phyloP scores from a whole-genome alignment of 768 basidiomycete genomes.

The Auricularia cornea region DNA sequence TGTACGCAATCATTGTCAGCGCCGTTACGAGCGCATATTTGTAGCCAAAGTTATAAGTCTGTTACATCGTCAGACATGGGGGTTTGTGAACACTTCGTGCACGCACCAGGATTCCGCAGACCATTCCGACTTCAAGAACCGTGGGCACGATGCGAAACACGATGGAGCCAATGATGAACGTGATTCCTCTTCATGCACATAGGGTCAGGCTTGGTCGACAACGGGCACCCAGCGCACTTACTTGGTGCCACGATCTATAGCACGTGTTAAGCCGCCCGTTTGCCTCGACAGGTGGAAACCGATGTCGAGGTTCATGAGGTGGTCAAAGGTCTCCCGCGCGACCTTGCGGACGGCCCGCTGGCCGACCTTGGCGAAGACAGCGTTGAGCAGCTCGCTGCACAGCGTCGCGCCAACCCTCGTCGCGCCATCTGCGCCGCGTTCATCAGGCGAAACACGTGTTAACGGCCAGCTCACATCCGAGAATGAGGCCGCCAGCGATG shows the following conservation, averaged over 20 bases:
- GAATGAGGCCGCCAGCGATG: slow-evolving; percentile 78
- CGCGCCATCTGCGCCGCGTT: slow-evolving; percentile 58
- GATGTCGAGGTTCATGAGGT: slow-evolving; percentile 83
- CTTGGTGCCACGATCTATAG: slow-evolving; percentile 98
- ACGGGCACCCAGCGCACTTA: slow-evolving; percentile 29
- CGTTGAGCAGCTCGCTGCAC: slow-evolving; percentile 88
- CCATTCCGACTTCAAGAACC: slow-evolving; percentile 90
- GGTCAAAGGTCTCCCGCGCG: slow-evolving; percentile 91
- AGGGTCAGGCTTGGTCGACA: background rate
- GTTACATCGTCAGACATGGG: background rate
- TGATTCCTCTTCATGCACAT: slow-evolving; percentile 64
- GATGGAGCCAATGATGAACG: slow-evolving; percentile 87
- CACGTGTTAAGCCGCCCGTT: slow-evolving; percentile 91
- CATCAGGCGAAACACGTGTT: background rate
- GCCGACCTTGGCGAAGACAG: slow-evolving; percentile 92
- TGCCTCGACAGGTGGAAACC: slow-evolving; percentile 89
- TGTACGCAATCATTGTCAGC: slow-evolving; percentile 78
- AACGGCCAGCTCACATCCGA: slow-evolving; percentile 65
- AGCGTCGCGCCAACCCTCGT: slow-evolving; percentile 86
- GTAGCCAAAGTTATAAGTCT: slow-evolving; percentile 98
- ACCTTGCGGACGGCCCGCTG: slow-evolving; percentile 92
- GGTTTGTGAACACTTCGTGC: no score
- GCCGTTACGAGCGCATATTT: slow-evolving; percentile 91
- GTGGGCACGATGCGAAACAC: slow-evolving; percentile 95
- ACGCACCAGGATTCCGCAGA: slow-evolving; percentile 86